A percentile compares a stretch with the other conserved stretches of the same genome.
Evolutionary conservation across 176 grass and related monocot genomes (phyloP).

Genomic region (Eleusine coracana): DNA sequence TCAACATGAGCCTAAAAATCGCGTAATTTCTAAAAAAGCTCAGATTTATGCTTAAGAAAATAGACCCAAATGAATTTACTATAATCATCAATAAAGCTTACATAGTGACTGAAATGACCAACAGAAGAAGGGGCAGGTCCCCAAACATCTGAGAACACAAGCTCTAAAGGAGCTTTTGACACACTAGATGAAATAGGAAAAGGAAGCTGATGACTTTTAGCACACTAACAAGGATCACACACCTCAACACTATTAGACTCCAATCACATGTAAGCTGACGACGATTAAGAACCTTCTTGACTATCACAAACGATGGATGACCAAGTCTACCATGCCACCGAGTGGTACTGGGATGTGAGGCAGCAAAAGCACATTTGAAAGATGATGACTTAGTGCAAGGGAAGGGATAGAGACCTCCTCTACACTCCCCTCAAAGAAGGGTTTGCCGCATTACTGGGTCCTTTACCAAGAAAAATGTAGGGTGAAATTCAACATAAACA

Average conservation of each 20-base stretch:
- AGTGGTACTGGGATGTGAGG: neutral
- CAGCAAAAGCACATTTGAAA: neutral
- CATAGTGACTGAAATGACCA: no score
- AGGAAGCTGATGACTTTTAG: neutral
- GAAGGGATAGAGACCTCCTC: neutral
- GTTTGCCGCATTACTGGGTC: neutral
- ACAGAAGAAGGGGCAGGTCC: no score
- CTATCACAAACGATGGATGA: neutral
- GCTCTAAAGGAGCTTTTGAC: no score
- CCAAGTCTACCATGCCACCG: neutral
- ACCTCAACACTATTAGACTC: neutral
- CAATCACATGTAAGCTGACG: neutral
- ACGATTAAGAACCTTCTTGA: neutral
- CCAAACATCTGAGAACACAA: no score
- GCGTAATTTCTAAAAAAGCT: no score
- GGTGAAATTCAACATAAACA: neutral
- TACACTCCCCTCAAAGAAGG: neutral
- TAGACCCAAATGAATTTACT: no score
- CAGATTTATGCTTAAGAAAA: no score
- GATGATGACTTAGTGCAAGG: neutral
- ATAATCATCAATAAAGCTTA: no score
- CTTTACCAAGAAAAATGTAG: neutral
- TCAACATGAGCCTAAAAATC: neutral
- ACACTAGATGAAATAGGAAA: no score
- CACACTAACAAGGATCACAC: neutral